These are phyloP conservation scores for Magnaporthales sp. DNA, from an alignment of 2,329 filamentous ascomycete genomes.

Conservation along the genomic window DNA sequence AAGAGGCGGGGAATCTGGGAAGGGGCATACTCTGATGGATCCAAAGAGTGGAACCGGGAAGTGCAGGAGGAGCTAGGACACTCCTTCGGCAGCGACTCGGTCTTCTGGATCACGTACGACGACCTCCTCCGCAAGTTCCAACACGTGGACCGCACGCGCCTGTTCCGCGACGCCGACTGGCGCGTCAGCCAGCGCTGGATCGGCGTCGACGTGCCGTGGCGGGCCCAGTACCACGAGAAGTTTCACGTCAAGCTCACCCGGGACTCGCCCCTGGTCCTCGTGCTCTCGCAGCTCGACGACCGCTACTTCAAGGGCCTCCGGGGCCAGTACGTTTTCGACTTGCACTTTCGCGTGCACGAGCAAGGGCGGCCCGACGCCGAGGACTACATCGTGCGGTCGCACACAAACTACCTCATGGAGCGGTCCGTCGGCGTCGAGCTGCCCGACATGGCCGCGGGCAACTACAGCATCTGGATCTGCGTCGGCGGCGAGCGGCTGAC, in stretches of 20 bases:
- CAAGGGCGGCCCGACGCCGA: conserved; percentile 31
- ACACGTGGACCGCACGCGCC: conserved; percentile 47
- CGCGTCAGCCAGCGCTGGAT: conserved; percentile 35
- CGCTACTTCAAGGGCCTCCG: conserved; percentile 49
- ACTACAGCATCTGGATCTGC: conserved; percentile 68
- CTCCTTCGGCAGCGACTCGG: conserved; percentile 68
- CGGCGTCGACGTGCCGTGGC: conserved; percentile 43
- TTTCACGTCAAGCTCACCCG: conserved; percentile 42
- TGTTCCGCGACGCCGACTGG: conserved; percentile 51
- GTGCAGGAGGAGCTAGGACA: conserved; percentile 67
- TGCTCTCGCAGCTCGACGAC: conserved; percentile 47
- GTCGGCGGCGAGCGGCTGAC: conserved; percentile 57
- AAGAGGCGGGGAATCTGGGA: conserved; percentile 72
- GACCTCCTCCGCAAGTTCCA: conserved; percentile 52
- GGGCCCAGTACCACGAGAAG: conserved; percentile 44
- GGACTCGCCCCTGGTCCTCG: conserved; percentile 42
- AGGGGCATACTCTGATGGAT: conserved; percentile 72
- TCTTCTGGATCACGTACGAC: conserved; percentile 51
- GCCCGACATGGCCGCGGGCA: conserved; percentile 58
- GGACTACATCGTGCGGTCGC: conserved; percentile 46
- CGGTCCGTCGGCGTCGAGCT: conserved; percentile 73
- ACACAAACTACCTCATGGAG: conserved; percentile 50
- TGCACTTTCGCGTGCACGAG: conserved; percentile 45
- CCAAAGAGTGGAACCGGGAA: conserved; percentile 75
- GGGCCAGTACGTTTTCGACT: conserved; percentile 45